Evolutionary conservation across 2,329 filamentous ascomycete species (phyloP), one percentile per base, ranked within the genome.

Genomic region (Emmonsiellopsis sp.): DNA sequence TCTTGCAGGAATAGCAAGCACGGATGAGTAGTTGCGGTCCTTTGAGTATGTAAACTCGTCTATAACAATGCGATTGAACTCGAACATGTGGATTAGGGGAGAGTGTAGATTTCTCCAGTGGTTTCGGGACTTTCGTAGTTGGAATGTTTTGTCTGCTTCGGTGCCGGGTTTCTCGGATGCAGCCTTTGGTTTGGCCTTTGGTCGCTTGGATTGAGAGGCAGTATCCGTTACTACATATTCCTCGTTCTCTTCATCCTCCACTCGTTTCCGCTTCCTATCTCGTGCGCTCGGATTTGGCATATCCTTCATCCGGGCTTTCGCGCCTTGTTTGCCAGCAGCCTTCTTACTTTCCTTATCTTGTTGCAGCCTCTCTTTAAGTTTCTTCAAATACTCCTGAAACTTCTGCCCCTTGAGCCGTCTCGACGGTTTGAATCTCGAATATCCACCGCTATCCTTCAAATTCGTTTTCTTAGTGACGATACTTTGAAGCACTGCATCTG

Each of bases 31-130:
- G 50, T 71, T 67, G 49, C 74, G 64, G 13, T 69, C 62, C 44
- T 72, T 70, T 5, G 79, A 67, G 57, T 85, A 83, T 0, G 82
- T 80, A 58, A 81, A 85, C 58, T 87, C 84, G 56, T 87, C 84
- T 1, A 85, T 70, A 1, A 86, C 75, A 0, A 86, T 55, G 5
- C 84, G 73, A 52, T 79, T 78, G 63, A 80, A 86, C 2, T 70
- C 65, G 61, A 85, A 86, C 59, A 82, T 74, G 55, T 86, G 81
- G 0, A 86, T 61, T 0, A 81, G 62, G 1, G 72, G 71, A 7
- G 53, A 60, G 41, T 54, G 63, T 32, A 72, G 55, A 3, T 53
- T 54, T 9, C 55, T 58, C 63, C 65, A 67, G 26, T 58, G 44
- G 15, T 61, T 56, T 11, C 40, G 34, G 31, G 40, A 54, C 34